Conservation (phyloP, 805 yeast species). For the Hanseniaspora clermontiae region DNA sequence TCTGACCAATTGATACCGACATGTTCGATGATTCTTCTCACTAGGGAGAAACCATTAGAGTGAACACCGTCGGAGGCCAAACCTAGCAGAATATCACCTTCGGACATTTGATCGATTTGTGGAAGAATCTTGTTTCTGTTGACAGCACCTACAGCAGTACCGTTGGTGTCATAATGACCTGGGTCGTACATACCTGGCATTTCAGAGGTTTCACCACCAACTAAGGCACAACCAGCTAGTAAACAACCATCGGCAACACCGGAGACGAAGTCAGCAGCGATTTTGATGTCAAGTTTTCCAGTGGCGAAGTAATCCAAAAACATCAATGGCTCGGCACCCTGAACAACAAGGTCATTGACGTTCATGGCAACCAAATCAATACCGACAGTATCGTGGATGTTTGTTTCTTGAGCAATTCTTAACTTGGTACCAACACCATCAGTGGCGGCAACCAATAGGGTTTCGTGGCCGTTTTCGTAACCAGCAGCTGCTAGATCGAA, state of each 20-base stretch:
- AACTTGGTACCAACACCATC: constrained; percentile 99
- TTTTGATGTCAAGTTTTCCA: constrained; percentile 70
- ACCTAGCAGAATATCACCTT: constrained; percentile 77
- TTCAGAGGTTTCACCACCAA: constrained; percentile 98
- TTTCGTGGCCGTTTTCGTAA: constrained; percentile 48
- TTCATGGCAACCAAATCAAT: constrained; percentile 98
- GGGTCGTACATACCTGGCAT: constrained; percentile 98
- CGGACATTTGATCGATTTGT: constrained; percentile 47
- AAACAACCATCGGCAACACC: constrained; percentile 97
- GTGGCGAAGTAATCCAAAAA: constrained; percentile 95
- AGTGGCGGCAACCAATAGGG: constrained; percentile 90
- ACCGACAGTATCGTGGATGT: constrained; percentile 94
- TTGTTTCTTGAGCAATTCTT: constrained; percentile 79
- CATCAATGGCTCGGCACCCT: constrained; percentile 95
- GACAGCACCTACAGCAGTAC: constrained; percentile 98
- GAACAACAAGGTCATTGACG: constrained; percentile 93
- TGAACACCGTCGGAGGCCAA: constrained; percentile 86
- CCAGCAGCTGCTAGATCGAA: constrained; percentile 87
- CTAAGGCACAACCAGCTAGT: constrained; percentile 90
- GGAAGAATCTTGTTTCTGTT: constrained; percentile 65
- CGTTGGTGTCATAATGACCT: constrained; percentile 95
- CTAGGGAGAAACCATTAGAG: constrained; percentile 91
- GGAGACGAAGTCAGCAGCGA: constrained; percentile 77
- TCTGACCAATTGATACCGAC: constrained; percentile 59
- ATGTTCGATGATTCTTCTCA: constrained; percentile 78